These are phyloP conservation scores for Stagonosporopsis tanaceti DNA, from an alignment of 2,329 filamentous ascomycete species.

Conservation along the genomic window DNA sequence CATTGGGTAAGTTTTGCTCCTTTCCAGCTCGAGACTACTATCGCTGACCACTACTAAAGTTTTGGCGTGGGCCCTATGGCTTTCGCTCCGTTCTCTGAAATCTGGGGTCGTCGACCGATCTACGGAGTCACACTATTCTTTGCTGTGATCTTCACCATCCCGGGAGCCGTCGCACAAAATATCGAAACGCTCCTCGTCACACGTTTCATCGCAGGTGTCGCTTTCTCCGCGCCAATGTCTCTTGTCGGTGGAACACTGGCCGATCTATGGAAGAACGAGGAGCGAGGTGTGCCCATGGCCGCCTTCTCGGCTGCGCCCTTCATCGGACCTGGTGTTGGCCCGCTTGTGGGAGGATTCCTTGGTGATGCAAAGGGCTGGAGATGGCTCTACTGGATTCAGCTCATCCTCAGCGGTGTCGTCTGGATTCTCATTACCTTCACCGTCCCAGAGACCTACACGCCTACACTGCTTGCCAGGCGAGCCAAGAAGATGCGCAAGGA, in stretches of 20 bases:
- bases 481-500: constrained; percentile 75
- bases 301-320: constrained; percentile 85
- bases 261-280: constrained; percentile 84
- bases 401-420: constrained; percentile 74
- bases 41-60: too few species aligned
- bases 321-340: constrained; percentile 74
- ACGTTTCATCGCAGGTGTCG: constrained; percentile 80
- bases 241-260: constrained; percentile 83
- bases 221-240: constrained; percentile 87
- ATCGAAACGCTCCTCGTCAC: constrained; percentile 79
- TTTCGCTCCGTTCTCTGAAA: constrained; percentile 80
- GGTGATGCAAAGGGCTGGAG: constrained; percentile 76
- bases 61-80: constrained; percentile 68
- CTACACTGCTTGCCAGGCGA: constrained; percentile 74
- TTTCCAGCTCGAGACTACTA: too few species aligned
- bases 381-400: constrained; percentile 87
- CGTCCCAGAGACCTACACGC: constrained; percentile 89
- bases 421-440: constrained; percentile 84
- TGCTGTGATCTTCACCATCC: constrained; percentile 81
- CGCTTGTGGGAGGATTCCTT: constrained; percentile 75
- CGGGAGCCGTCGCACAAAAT: constrained; percentile 78
- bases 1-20: constrained; percentile 59
- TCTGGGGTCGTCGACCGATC: constrained; percentile 74
- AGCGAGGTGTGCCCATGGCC: constrained; percentile 86
- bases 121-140: constrained; percentile 73